These are phyloP conservation scores for Sporisorium scitamineum DNA, from an alignment of 1,284 basidiomycete genomes.

Conservation along the genomic window DNA sequence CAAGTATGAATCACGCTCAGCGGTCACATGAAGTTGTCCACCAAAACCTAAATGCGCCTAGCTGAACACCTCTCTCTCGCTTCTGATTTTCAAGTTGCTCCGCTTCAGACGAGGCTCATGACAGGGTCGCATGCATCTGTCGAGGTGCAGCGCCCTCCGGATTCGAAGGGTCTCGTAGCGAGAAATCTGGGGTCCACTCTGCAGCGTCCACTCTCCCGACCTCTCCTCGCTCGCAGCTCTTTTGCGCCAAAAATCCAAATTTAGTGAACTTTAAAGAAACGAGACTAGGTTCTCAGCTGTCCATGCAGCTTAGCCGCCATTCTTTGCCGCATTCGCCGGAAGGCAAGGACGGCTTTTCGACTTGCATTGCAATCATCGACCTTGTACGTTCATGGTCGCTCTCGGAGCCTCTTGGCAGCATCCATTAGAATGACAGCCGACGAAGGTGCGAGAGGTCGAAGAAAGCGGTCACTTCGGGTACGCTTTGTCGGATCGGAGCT, in stretches of 20 bases:
- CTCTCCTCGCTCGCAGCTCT: not conserved
- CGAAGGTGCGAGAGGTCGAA: not conserved
- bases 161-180: constrained; percentile 13
- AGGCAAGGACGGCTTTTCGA: not conserved
- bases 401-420: too few relatives aligned
- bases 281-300: too few relatives aligned
- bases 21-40: constrained; percentile 8
- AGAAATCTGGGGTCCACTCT: constrained; percentile 11
- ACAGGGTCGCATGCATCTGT: constrained; percentile 21
- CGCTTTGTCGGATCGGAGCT: constrained; percentile 7
- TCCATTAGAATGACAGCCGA: too few relatives aligned
- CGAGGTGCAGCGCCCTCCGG: constrained; percentile 11
- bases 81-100: not conserved
- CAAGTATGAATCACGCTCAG: not conserved
- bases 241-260: not conserved
- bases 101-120: constrained; percentile 1
- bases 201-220: not conserved
- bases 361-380: not conserved
- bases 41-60: not conserved
- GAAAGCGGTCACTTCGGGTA: not conserved
- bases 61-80: not conserved
- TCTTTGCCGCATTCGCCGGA: not conserved
- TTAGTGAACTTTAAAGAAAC: too few relatives aligned
- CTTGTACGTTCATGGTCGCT: not conserved
- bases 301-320: constrained; percentile 7